Evolutionary conservation across 306 rosid genomes (phyloP), one percentile per base, ranked within the genome.

Genomic region (Trifolium subterraneum): DNA sequence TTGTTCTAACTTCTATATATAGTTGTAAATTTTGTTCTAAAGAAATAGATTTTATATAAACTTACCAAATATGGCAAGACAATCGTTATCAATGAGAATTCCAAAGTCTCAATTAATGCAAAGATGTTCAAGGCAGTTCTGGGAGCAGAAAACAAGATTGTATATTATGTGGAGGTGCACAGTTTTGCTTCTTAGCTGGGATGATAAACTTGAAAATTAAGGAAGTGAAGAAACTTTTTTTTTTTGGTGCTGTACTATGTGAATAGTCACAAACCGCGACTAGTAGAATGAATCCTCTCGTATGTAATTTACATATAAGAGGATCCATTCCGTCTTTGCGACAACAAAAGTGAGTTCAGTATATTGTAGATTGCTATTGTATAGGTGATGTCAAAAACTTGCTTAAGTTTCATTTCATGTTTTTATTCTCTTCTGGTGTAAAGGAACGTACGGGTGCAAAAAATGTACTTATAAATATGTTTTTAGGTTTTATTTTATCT

Each of bases 91-190:
- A 8, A 58, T 61, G 67, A 66, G 74, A 76, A 48, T 47, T 44
- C 76, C 73, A 0, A 88, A 84, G 85, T 75, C 68, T 36, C 60
- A 56, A 70, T 56, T 73, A 7, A 78, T 89, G 91, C 68, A 39
- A 18, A 77, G 86, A 47, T 87, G 90, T 66, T 87, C 90, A 11
- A 74, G 83, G 92, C 84, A 78, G 18, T 71, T 80, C 55, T 60
- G 81, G 70, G 92, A 88, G 82, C 86, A 85, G 83, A 78, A 85
- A 59, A 87, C 92, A 4, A 79, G 85, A 55, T 60, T 87, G 33
- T 87, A 88, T 38, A 88, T 90, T 67, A 82, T 88, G 72, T 88
- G 91, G 96, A 88, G 86, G 77, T 88, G 93, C 85, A 78, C 81
- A 0, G 80, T 88, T 70, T 73, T 82, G 60, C 93, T 90, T 63